phyloP scores from a whole-genome alignment of 106 monocot genomes.

The Agapanthus africanus region DNA sequence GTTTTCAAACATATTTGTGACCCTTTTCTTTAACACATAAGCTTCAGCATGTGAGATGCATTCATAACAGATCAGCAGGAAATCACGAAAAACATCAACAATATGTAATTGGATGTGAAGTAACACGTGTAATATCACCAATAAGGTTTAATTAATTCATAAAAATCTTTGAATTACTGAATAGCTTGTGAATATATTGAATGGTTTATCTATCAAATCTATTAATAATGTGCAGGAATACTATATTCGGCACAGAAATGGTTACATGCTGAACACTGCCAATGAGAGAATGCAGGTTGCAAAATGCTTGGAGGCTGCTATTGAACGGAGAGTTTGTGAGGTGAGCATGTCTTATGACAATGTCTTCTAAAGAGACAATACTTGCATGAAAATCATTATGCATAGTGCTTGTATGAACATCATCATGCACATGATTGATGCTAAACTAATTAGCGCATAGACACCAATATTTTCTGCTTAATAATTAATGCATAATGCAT shows the following conservation, averaged over 20 bases:
- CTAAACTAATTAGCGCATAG: too few species aligned
- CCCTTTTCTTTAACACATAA: not conserved
- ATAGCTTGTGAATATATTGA: not conserved
- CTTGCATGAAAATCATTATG: too few species aligned
- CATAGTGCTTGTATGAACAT: too few species aligned
- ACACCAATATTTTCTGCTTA: too few species aligned
- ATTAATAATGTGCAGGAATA: slow-evolving; percentile 57
- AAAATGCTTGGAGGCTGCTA: slow-evolving; percentile 69
- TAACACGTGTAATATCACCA: not conserved
- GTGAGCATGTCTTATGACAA: slow-evolving; percentile 10
- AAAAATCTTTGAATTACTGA: not conserved
- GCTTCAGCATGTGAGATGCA: not conserved
- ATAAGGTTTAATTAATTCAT: not conserved
- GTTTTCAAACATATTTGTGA: too few species aligned
- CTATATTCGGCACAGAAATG: slow-evolving; percentile 51
- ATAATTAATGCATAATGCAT: too few species aligned
- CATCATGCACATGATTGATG: too few species aligned
- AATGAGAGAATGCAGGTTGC: slow-evolving; percentile 31
- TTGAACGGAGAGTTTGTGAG: slow-evolving; percentile 57
- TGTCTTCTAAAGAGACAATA: too few species aligned
- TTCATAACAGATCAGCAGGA: not conserved
- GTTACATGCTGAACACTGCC: slow-evolving; percentile 22
- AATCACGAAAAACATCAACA: not conserved
- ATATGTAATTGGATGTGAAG: not conserved
- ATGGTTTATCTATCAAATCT: too few species aligned